phyloP scores from a whole-genome alignment of 129 eudicot species.

The Chrysanthemum lavandulifolium region DNA sequence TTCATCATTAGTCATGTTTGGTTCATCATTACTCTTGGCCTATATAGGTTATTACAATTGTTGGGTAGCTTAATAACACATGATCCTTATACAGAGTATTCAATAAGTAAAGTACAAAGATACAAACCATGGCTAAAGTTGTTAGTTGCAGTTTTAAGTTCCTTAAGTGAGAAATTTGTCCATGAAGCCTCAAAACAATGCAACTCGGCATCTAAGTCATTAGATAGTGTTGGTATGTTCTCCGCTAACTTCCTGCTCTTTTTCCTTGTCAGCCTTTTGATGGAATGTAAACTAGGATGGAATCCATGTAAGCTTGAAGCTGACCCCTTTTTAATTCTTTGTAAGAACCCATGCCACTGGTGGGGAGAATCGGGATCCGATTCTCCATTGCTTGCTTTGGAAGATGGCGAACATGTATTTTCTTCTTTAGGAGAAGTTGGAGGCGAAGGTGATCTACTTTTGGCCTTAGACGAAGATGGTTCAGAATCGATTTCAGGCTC shows the following conservation, averaged over 20 bases:
- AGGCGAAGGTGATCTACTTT: constrained; percentile 36
- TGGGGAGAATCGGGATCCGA: constrained; percentile 25
- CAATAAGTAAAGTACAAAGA: not conserved
- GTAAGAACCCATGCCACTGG: constrained; percentile 75
- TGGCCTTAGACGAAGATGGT: constrained; percentile 28
- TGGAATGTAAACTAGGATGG: constrained; percentile 59
- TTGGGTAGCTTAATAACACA: too few species aligned
- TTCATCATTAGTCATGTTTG: too few species aligned
- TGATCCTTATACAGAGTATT: not conserved
- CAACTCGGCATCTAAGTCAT: constrained; percentile 46
- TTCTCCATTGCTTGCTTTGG: constrained; percentile 38
- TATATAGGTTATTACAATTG: too few species aligned
- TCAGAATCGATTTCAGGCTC: constrained; percentile 35
- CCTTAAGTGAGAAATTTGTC: constrained; percentile 64
- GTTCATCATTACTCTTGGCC: too few species aligned
- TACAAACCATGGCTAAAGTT: constrained; percentile 62
- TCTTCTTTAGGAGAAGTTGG: constrained; percentile 26
- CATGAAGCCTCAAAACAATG: constrained; percentile 73
- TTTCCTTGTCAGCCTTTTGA: constrained; percentile 61
- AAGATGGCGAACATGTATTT: constrained; percentile 36
- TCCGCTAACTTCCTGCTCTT: constrained; percentile 42
- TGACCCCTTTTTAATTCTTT: constrained; percentile 57
- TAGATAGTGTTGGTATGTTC: constrained; percentile 50
- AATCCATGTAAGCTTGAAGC: constrained; percentile 49
- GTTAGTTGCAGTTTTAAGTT: constrained; percentile 57